Evolutionary conservation across 805 yeast species (phyloP).

Genomic region (Helenozyma rhizophorensis): DNA sequence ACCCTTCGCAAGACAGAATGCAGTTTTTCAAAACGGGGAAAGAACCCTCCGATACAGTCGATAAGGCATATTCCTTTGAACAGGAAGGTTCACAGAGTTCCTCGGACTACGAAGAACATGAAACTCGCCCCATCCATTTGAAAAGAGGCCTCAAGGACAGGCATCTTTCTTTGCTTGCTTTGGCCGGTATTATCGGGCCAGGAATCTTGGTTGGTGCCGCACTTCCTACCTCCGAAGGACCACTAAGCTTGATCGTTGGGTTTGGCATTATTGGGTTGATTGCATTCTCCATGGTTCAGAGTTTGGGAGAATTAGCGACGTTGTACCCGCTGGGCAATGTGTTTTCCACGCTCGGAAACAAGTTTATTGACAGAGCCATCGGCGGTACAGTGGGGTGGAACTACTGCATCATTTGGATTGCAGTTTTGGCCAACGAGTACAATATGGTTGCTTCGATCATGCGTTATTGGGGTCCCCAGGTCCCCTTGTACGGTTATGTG

Average conservation of each 20-base stretch:
- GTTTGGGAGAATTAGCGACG: slow-evolving; percentile 54
- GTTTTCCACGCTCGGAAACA: slow-evolving; percentile 48
- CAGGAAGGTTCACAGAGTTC: no score
- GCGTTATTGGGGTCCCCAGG: slow-evolving; percentile 46
- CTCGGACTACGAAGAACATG: slow-evolving; percentile 8
- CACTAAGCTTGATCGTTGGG: slow-evolving; percentile 49
- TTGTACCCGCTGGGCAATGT: slow-evolving; percentile 48
- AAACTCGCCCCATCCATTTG: slow-evolving; percentile 20
- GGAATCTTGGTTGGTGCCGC: slow-evolving; percentile 55
- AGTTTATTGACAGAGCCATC: slow-evolving; percentile 49
- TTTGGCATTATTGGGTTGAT: slow-evolving; percentile 50
- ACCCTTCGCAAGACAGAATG: no score
- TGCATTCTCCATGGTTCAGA: slow-evolving; percentile 52
- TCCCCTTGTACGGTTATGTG: slow-evolving; percentile 54
- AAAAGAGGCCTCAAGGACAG: slow-evolving; percentile 47
- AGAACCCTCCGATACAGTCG: no score
- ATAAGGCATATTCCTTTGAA: no score
- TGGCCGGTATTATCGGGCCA: slow-evolving; percentile 60
- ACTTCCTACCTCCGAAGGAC: slow-evolving; percentile 44
- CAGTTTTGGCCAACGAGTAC: slow-evolving; percentile 52
- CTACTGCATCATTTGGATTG: slow-evolving; percentile 54
- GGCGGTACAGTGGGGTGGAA: slow-evolving; percentile 55
- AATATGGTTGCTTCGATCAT: slow-evolving; percentile 49
- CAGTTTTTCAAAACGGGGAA: no score
- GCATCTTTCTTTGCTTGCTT: slow-evolving; percentile 47